Evolutionary conservation across 805 yeast species (phyloP), one percentile per base, ranked within the genome.

Genomic region (Starmerella scarabaei): DNA sequence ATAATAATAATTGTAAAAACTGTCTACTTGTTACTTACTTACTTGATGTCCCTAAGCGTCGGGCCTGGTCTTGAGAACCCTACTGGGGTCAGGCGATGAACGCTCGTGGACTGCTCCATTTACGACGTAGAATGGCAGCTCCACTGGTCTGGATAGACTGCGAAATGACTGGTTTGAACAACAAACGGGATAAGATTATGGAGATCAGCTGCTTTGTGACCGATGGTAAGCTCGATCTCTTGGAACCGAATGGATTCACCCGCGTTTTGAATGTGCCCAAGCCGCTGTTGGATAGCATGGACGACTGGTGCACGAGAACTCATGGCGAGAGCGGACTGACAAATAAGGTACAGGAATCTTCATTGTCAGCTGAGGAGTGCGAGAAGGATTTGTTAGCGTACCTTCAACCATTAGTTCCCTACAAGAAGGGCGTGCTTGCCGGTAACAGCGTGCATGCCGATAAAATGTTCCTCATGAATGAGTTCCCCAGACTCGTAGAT

Each of bases 391-490:
- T 91, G 37, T 56, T 77, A 37, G 65, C 53, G 5, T 88, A 83
- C 53, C 61, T 91, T 37, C 56, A 67, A 49, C 71, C 72, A 3
- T 17, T 36, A n/a, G 32, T 32, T 4, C 63, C 63, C 14, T 62
- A 64, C 9, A 64, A 73, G 2, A 61, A 64, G 16, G 96, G 85
- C 2, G 61, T 91, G 0, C 60, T 91, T 40, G 94, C 93, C 0
- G 99, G 99, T 2, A 91, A 88, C 51, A 72, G 94, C 0, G 77
- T 91, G 16, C 96, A 91, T 58, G 77, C 83, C 77, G 99, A 91
- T 58, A 71, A 84, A 43, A 67, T 80, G 37, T 91, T 88, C 60
- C 70, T 91, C 79, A 63, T 74, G 56, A 68, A 72, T 38, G 94
- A 88, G 53, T 76, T 91, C 64, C 97, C 97, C 0, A 59, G 68